These are phyloP conservation scores for Pseudopithomyces chartarum DNA, from an alignment of 2,329 filamentous ascomycete species.

Conservation along the genomic window DNA sequence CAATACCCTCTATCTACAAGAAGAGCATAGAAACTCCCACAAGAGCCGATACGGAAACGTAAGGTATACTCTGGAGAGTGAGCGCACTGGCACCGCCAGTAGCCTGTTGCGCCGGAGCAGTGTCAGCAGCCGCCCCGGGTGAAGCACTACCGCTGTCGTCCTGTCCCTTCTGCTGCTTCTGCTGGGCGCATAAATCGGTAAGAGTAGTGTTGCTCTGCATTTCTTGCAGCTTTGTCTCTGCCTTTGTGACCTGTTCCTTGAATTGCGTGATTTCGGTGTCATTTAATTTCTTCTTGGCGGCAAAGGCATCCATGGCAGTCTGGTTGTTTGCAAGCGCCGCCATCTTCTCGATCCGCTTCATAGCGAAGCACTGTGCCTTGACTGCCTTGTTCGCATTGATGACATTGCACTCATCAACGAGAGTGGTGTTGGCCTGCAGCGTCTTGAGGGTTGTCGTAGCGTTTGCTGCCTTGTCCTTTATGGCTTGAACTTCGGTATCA, in stretches of 20 bases:
- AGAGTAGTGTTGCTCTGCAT: conserved; percentile 36
- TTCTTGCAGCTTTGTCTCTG: conserved; percentile 25
- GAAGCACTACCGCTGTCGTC: conserved; percentile 3
- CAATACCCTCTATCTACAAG: conserved; percentile 12
- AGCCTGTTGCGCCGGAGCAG: not conserved
- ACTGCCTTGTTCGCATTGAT: conserved; percentile 28
- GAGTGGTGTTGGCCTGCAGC: conserved; percentile 31
- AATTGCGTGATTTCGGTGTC: conserved; percentile 25
- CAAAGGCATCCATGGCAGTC: conserved; percentile 29
- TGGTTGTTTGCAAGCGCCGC: conserved; percentile 28
- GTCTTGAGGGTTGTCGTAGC: conserved; percentile 26
- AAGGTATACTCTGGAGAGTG: conserved; percentile 20
- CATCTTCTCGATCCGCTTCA: conserved; percentile 28
- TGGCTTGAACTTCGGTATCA: conserved; percentile 21
- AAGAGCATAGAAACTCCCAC: conserved; percentile 21
- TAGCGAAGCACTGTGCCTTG: conserved; percentile 25
- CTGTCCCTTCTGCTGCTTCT: conserved; percentile 21
- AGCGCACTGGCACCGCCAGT: conserved; percentile 16
- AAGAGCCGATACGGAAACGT: conserved; percentile 20
- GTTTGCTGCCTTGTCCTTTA: conserved; percentile 34
- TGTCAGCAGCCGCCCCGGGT: not conserved
- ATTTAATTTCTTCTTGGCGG: conserved; percentile 27
- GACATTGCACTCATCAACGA: conserved; percentile 29
- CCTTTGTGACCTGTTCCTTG: conserved; percentile 26
- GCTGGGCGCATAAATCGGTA: conserved; percentile 25